Evolutionary conservation across 1,139 yeast species (phyloP).

Genomic region (Saccharomyces pastorianus): DNA sequence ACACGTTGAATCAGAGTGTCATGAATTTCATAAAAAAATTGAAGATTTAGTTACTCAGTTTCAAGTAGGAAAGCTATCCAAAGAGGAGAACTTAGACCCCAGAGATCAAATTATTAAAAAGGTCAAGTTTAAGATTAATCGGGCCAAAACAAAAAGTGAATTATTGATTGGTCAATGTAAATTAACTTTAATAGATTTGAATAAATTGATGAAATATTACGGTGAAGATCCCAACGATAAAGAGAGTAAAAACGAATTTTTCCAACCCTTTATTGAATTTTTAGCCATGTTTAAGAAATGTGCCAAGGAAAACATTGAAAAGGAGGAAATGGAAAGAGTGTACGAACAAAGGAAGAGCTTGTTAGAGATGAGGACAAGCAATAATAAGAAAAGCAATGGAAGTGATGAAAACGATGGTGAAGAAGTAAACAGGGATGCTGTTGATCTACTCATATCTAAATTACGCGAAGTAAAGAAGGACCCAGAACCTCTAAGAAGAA

Average conservation of each 20-base stretch:
- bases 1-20: constrained; percentile 64
- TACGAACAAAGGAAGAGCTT: constrained; percentile 63
- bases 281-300: constrained; percentile 68
- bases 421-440: constrained; percentile 20
- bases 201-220: constrained; percentile 62
- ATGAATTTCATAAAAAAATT: constrained; percentile 50
- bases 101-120: constrained; percentile 54
- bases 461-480: constrained; percentile 20
- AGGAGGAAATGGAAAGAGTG: constrained; percentile 72
- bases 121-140: constrained; percentile 46
- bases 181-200: constrained; percentile 47
- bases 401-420: constrained; percentile 12
- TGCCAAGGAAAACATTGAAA: constrained; percentile 62
- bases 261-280: constrained; percentile 66
- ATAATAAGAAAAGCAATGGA: constrained; percentile 15
- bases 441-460: constrained; percentile 23
- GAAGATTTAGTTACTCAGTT: constrained; percentile 49
- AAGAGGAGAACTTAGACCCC: constrained; percentile 62
- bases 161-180: constrained; percentile 50
- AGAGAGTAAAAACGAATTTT: constrained; percentile 57
- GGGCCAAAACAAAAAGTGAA: constrained; percentile 55
- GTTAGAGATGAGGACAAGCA: constrained; percentile 39
- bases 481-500: constrained; percentile 14
- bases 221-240: constrained; percentile 71
- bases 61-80: constrained; percentile 67